phyloP scores from a whole-genome alignment of 768 basidiomycete genomes.

The Hysterangium stoloniferum region DNA sequence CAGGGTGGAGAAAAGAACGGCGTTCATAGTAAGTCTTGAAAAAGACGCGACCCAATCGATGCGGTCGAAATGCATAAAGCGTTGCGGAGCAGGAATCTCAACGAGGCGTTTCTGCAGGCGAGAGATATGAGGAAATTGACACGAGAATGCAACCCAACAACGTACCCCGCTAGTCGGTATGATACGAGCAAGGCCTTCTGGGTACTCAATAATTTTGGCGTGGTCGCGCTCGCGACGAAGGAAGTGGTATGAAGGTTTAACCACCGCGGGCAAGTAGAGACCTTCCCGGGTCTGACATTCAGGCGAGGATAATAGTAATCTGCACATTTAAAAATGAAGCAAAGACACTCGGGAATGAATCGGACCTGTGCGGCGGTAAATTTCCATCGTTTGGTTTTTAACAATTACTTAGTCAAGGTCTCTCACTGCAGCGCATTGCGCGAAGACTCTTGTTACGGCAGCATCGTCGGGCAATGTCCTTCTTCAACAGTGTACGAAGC shows the following conservation, averaged over 20 bases:
- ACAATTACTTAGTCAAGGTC: too few species aligned
- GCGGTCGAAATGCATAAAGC: constrained; percentile 95
- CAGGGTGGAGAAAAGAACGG: constrained; percentile 92
- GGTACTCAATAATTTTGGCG: constrained; percentile 92
- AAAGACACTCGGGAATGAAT: constrained; percentile 92
- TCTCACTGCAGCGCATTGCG: constrained; percentile 84
- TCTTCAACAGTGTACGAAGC: constrained; percentile 61
- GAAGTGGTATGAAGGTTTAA: constrained; percentile 93
- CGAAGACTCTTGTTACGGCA: constrained; percentile 73
- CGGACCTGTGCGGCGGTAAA: constrained; percentile 96
- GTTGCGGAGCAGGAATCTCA: constrained; percentile 82
- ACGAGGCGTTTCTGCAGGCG: constrained; percentile 70
- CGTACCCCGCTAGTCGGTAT: constrained; percentile 81
- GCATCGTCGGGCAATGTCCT: constrained; percentile 57
- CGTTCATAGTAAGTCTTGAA: constrained; percentile 99
- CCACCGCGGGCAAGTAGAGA: constrained; percentile 82
- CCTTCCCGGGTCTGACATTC: constrained; percentile 96
- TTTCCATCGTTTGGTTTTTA: too few species aligned
- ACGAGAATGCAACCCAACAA: neutral
- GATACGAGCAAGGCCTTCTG: constrained; percentile 93
- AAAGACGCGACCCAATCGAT: constrained; percentile 94
- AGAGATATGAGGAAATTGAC: constrained; percentile 2
- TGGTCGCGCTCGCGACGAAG: constrained; percentile 92
- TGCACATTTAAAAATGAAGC: constrained; percentile 99
- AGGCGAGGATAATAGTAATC: constrained; percentile 98